phyloP scores from a whole-genome alignment of 2,329 filamentous ascomycete species.

The Dactylonectria macrodidyma region DNA sequence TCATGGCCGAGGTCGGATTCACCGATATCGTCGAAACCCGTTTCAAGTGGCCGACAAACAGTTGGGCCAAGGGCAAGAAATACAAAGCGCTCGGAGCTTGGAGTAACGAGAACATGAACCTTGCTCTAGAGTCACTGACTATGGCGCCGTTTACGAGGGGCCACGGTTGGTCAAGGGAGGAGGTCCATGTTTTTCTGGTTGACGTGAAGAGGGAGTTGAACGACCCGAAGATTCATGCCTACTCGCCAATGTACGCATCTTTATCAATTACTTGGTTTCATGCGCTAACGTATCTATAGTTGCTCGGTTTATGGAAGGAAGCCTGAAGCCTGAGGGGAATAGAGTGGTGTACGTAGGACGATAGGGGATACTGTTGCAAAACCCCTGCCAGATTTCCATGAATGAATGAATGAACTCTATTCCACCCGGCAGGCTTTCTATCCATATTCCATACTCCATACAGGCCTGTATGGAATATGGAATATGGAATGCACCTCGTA shows the following conservation, averaged over 20 bases:
- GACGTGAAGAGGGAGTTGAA: constrained; percentile 33
- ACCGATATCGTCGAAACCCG: constrained; percentile 2
- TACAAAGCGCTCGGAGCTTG: constrained; percentile 17
- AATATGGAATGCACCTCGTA: no score
- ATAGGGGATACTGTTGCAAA: no score
- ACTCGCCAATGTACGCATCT: constrained; percentile 32
- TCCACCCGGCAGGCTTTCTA: no score
- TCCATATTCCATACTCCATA: no score
- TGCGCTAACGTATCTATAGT: neutral
- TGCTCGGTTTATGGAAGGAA: neutral
- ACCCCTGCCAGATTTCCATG: no score
- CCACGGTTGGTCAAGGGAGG: constrained; percentile 28
- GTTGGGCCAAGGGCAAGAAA: constrained; percentile 26
- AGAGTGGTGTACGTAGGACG: no score
- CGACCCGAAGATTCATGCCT: constrained; percentile 26
- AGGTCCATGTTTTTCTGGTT: constrained; percentile 23
- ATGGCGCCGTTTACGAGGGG: constrained; percentile 27
- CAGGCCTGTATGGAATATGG: no score
- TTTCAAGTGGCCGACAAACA: constrained; percentile 17
- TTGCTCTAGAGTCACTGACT: constrained; percentile 1
- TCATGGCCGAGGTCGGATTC: constrained; percentile 30
- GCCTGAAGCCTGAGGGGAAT: neutral
- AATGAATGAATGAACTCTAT: no score
- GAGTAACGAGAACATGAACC: constrained; percentile 21
- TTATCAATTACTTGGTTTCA: neutral